Base-by-base conservation (phyloP, 1,284 basidiomycete species). In the Ustilago esculenta region DNA sequence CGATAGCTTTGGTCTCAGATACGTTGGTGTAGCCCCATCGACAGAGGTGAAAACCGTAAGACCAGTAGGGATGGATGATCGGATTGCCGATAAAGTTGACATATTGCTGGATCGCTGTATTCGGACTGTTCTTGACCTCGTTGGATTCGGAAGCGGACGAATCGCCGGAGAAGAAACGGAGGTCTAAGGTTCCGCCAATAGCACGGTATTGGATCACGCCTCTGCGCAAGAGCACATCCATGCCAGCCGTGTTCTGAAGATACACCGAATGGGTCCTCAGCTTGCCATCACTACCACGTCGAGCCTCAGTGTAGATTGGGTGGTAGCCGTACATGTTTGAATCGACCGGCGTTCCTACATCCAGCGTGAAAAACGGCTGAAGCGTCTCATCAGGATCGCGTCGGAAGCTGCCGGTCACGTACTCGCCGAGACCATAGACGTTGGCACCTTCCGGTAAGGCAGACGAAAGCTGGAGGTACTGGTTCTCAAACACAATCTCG, bases 351-450 rank as follows among this genome's bases (percentile, higher is more conserved):
- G 61, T 55, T 32, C 69, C 64, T 18, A 54, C 83, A 76, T 90
- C 89, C 51, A 89, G 86, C 25, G 86, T 87, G 87, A 88, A 90
- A 24, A 90, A 72, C 1, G 89, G 89, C 27, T 88, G 85, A 2
- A 90, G 83, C 0, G 88, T 89, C 2, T 88, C 87, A 23, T 85
- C 80, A 1, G 84, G 83, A 66, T 89, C 85, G 12, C 90, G 84
- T 30, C 90, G 83, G 79, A 89, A 89, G 24, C 63, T 56, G 71
- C 86, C 87, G 1, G 88, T 85, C 24, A 90, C 85, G 18, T 87
- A 86, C 77, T 92, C 90, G 4, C 90, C 90, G 8, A 92, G 83
- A 0, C 91, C 91, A 67, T 91, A 91, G 39, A 92, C 85, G 72
- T 92, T 90, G 18, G 90, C 85, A 33, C 86, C 82, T 17, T 59